Percentiles rank a stretch among this genome's conserved stretches.
These are phyloP conservation scores for Cubamyces lactineus DNA, from an alignment of 768 basidiomycete species.

Conservation along the genomic window DNA sequence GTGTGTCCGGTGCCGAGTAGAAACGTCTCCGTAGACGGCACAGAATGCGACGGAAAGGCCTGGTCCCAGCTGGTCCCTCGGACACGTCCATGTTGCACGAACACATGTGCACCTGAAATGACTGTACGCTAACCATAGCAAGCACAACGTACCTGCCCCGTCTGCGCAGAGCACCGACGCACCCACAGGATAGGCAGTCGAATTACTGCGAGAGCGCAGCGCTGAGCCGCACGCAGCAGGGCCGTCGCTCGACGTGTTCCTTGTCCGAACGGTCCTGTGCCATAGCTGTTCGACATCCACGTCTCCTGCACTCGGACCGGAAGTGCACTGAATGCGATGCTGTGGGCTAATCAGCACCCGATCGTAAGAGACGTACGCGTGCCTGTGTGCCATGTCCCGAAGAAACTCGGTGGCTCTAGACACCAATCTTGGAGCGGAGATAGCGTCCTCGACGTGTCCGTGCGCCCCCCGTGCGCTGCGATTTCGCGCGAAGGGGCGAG, in stretches of 20 bases:
- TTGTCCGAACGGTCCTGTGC: no score
- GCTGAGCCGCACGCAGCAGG: constrained; percentile 2
- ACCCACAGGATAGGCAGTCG: not conserved
- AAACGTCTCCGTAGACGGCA: no score
- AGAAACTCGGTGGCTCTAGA: not conserved
- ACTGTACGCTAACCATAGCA: no score
- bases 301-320: not conserved
- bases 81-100: no score
- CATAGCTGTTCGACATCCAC: no score
- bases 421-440: constrained; percentile 2
- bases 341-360: constrained; percentile 2
- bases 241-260: not conserved
- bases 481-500: no score
- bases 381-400: constrained; percentile 3
- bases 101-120: no score
- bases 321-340: not conserved
- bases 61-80: no score
- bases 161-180: not conserved
- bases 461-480: not conserved
- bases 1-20: no score
- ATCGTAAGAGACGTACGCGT: not conserved
- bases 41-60: no score
- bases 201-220: not conserved
- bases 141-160: no score
- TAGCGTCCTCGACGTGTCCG: not conserved